phyloP scores from a whole-genome alignment of 192 early-diverging fungal species.

The Gonapodya sp. region DNA sequence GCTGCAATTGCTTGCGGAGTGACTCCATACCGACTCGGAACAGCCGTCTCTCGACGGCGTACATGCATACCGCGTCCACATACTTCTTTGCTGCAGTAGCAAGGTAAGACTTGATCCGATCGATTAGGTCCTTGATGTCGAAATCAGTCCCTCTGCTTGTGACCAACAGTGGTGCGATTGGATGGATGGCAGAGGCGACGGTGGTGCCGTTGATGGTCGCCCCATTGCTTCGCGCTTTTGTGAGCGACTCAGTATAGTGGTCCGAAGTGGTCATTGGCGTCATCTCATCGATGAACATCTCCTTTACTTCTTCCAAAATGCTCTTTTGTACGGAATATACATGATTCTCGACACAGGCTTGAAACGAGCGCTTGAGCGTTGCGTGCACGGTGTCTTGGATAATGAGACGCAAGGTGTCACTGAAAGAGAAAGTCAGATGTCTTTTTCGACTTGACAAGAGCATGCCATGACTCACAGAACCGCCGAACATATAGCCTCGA shows the following conservation, averaged over 20 bases:
- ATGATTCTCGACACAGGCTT: background rate
- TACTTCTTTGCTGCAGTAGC: background rate
- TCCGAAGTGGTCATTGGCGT: background rate
- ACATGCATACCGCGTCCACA: background rate
- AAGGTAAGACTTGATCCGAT: background rate
- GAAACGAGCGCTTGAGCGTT: background rate
- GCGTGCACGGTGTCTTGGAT: background rate
- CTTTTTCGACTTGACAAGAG: too few species aligned
- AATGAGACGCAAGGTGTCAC: background rate
- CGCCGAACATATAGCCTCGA: background rate
- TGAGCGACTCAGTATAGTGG: background rate
- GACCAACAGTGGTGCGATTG: background rate
- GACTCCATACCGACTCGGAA: background rate
- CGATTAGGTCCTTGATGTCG: background rate
- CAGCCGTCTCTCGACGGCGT: background rate
- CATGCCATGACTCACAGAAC: too few species aligned
- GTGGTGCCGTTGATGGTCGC: background rate
- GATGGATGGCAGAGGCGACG: too few species aligned
- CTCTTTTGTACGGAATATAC: background rate
- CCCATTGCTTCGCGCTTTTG: background rate
- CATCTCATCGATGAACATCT: background rate
- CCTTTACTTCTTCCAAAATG: background rate
- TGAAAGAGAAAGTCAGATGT: too few species aligned
- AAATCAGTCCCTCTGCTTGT: background rate
- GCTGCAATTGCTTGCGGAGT: background rate